phyloP scores from a whole-genome alignment of 2,329 filamentous ascomycete genomes.

The Aureobasidium vineae region DNA sequence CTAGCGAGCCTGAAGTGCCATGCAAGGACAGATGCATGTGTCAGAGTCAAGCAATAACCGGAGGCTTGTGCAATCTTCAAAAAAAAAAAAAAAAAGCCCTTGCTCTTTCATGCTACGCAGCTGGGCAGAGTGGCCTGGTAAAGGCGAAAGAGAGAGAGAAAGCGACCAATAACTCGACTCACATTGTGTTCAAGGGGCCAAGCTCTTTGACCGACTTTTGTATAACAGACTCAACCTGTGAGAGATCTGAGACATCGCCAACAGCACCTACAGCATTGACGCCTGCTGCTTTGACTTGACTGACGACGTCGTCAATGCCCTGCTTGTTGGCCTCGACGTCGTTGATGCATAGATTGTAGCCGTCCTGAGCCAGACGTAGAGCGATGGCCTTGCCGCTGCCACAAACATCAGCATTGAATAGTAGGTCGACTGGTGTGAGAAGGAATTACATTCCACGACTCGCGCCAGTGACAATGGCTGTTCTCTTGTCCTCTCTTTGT shows the following conservation, averaged over 20 bases:
- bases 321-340: constrained; percentile 56
- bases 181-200: constrained; percentile 54
- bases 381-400: constrained; percentile 62
- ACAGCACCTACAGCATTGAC: constrained; percentile 55
- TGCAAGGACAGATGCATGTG: neutral
- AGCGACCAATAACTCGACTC: neutral
- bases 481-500: constrained; percentile 26
- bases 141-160: no score
- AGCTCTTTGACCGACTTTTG: constrained; percentile 53
- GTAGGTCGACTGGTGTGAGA: neutral
- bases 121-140: neutral
- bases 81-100: no score
- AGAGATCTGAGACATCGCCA: constrained; percentile 60
- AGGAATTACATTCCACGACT: constrained; percentile 37
- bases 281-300: constrained; percentile 54
- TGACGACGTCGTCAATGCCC: constrained; percentile 53
- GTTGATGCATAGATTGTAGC: constrained; percentile 65
- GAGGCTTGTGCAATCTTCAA: neutral
- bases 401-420: neutral
- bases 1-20: neutral
- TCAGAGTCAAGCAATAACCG: neutral
- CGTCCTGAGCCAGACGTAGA: constrained; percentile 61
- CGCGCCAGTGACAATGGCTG: constrained; percentile 41
- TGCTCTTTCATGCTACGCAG: neutral
- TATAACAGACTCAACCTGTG: constrained; percentile 56